Evolutionary conservation across 192 early-diverging fungal species (phyloP).

Genomic region (Coemansia sp.): DNA sequence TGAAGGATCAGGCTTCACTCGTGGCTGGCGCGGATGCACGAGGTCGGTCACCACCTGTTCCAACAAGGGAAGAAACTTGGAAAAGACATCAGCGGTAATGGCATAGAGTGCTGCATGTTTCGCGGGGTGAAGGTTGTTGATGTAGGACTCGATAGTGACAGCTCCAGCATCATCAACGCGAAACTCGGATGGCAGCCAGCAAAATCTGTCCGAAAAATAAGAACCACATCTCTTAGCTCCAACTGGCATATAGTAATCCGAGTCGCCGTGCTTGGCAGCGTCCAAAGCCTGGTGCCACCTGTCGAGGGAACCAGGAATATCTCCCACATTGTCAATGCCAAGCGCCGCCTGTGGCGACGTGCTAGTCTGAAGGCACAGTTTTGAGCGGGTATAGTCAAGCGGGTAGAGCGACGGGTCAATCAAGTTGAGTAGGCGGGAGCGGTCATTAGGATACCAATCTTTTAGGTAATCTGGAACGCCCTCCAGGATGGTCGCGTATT

Average conservation of each 20-base stretch:
- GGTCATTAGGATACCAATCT: constrained; percentile 54
- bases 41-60: constrained; percentile 39
- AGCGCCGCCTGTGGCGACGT: background rate
- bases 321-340: background rate
- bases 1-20: background rate
- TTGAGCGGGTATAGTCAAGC: background rate
- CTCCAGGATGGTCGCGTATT: background rate
- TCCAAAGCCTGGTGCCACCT: background rate
- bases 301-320: background rate
- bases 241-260: background rate
- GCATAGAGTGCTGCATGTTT: constrained; percentile 47
- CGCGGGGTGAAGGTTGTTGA: constrained; percentile 64
- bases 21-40: background rate
- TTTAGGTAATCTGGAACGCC: background rate
- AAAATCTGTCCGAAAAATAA: constrained; percentile 23
- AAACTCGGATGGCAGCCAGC: constrained; percentile 66
- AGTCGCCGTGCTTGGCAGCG: background rate
- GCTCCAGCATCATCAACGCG: constrained; percentile 36
- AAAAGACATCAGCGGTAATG: constrained; percentile 39
- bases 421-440: constrained; percentile 44
- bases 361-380: constrained; percentile 7
- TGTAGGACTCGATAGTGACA: no score
- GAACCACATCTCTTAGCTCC: background rate
- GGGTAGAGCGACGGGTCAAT: constrained; percentile 53
- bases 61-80: constrained; percentile 57